These are phyloP conservation scores for Entomortierella lignicola DNA, from an alignment of 192 early-diverging fungal genomes.

Conservation along the genomic window DNA sequence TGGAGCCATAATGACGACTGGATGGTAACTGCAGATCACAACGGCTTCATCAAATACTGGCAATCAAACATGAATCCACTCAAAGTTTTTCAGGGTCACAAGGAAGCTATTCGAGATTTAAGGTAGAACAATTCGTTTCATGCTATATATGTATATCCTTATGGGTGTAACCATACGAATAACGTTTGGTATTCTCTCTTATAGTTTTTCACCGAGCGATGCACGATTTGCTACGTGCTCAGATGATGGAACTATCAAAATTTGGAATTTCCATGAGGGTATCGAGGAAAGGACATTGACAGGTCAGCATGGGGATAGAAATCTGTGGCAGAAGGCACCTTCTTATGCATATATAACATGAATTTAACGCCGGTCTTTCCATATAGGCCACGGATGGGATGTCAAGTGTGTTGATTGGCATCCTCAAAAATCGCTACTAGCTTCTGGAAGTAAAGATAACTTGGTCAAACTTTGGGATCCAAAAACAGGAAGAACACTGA, in stretches of 20 bases:
- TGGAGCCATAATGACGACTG: slow-evolving; percentile 97
- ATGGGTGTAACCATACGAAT: background rate
- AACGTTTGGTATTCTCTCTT: background rate
- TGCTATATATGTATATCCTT: background rate
- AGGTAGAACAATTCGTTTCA: slow-evolving; percentile 56
- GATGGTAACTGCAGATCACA: slow-evolving; percentile 94
- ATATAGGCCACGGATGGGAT: slow-evolving; percentile 90
- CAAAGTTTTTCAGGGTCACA: slow-evolving; percentile 88
- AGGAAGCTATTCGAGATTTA: slow-evolving; percentile 89
- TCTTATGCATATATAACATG: background rate
- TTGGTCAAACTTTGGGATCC: slow-evolving; percentile 99
- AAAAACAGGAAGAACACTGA: slow-evolving; percentile 84
- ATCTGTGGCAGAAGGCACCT: too few species aligned
- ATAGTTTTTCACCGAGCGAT: slow-evolving; percentile 91
- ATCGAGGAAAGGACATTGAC: slow-evolving; percentile 83
- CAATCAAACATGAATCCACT: slow-evolving; percentile 95
- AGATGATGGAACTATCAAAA: slow-evolving; percentile 95
- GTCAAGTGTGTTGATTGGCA: slow-evolving; percentile 99
- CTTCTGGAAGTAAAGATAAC: slow-evolving; percentile 96
- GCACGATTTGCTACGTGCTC: slow-evolving; percentile 95
- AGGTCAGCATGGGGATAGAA: slow-evolving; percentile 16
- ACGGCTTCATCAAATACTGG: slow-evolving; percentile 97
- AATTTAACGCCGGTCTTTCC: slow-evolving; percentile 19
- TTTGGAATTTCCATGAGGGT: slow-evolving; percentile 94
- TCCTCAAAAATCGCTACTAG: slow-evolving; percentile 90